Conservation (phyloP, 192 early-diverging fungal species). For the Entophlyctis luteolus region DNA sequence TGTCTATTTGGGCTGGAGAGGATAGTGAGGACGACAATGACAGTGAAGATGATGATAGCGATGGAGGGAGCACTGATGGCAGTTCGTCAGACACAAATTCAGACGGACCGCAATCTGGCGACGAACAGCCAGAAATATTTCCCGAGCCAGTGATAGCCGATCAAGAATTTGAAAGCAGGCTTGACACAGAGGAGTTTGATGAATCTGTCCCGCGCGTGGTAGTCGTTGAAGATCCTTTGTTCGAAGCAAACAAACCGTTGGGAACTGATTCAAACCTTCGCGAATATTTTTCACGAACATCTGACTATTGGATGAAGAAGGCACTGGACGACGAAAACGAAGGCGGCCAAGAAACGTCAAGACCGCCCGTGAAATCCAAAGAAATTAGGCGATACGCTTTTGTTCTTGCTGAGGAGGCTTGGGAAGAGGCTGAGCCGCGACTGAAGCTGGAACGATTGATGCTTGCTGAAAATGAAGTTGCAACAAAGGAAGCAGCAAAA, state of each 20-base stretch:
- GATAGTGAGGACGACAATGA: slow-evolving; percentile 32
- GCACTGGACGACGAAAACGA: slow-evolving; percentile 18
- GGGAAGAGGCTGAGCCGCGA: slow-evolving; percentile 15
- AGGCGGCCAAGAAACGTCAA: background rate
- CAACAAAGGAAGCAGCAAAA: slow-evolving; percentile 7
- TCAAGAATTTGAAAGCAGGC: slow-evolving; percentile 35
- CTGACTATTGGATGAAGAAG: slow-evolving; percentile 12
- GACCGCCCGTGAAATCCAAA: slow-evolving; percentile 13
- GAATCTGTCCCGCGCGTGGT: slow-evolving; percentile 14
- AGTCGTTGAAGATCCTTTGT: slow-evolving; percentile 37
- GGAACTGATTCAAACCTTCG: slow-evolving; percentile 17
- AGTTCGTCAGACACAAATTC: background rate
- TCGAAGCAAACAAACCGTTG: slow-evolving; percentile 11
- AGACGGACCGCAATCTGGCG: slow-evolving; percentile 14
- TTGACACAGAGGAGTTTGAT: slow-evolving; percentile 43
- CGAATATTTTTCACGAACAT: slow-evolving; percentile 25
- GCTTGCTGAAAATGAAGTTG: slow-evolving; percentile 23
- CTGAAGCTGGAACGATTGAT: slow-evolving; percentile 1
- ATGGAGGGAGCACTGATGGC: background rate
- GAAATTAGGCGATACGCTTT: slow-evolving; percentile 20
- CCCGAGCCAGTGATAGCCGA: too few relatives aligned
- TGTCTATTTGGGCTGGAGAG: slow-evolving; percentile 49
- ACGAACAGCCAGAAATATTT: slow-evolving; percentile 21
- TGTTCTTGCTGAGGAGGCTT: slow-evolving; percentile 14
- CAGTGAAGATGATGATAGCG: slow-evolving; percentile 7